A percentile compares a stretch with the other conserved stretches of the same genome.
Conservation (phyloP, 2,329 filamentous ascomycete species). For the Pezicula carpinea region DNA sequence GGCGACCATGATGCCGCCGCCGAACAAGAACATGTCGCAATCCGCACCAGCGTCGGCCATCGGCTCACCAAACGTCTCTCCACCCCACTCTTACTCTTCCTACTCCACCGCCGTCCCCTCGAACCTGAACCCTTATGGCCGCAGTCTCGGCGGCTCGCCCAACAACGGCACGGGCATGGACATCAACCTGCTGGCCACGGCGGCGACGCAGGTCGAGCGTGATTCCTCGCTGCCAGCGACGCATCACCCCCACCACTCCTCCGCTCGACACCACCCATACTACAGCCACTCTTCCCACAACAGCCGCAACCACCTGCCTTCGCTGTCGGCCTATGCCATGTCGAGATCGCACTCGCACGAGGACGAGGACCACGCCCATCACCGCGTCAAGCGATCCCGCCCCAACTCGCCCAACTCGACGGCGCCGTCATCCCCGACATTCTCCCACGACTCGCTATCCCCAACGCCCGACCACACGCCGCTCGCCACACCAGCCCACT, state of each 20-base stretch:
- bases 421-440: slow-evolving; percentile 90
- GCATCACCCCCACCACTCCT: slow-evolving; percentile 32
- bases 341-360: slow-evolving; percentile 81
- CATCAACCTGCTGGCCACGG: slow-evolving; percentile 56
- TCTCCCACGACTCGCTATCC: slow-evolving; percentile 91
- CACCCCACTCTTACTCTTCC: slow-evolving; percentile 81
- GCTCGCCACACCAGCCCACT: slow-evolving; percentile 93
- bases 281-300: slow-evolving; percentile 35
- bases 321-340: slow-evolving; percentile 86
- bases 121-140: slow-evolving; percentile 44
- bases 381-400: slow-evolving; percentile 80
- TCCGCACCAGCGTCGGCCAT: slow-evolving; percentile 84
- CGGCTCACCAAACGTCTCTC: slow-evolving; percentile 92
- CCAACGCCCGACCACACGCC: slow-evolving; percentile 98
- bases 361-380: slow-evolving; percentile 70
- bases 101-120: slow-evolving; percentile 49
- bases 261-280: slow-evolving; percentile 46
- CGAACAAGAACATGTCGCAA: slow-evolving; percentile 75
- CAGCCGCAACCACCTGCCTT: slow-evolving; percentile 40
- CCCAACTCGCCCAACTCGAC: slow-evolving; percentile 95
- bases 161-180: slow-evolving; percentile 36
- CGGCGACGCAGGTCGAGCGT: slow-evolving; percentile 58
- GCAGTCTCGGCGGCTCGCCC: slow-evolving; percentile 37
- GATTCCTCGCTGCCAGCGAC: slow-evolving; percentile 35
- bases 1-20: slow-evolving; percentile 72